Percentiles rank a stretch among this genome's conserved stretches.
phyloP scores from a whole-genome alignment of 2,329 filamentous ascomycete species.

The Cladosporium oxysporum region DNA sequence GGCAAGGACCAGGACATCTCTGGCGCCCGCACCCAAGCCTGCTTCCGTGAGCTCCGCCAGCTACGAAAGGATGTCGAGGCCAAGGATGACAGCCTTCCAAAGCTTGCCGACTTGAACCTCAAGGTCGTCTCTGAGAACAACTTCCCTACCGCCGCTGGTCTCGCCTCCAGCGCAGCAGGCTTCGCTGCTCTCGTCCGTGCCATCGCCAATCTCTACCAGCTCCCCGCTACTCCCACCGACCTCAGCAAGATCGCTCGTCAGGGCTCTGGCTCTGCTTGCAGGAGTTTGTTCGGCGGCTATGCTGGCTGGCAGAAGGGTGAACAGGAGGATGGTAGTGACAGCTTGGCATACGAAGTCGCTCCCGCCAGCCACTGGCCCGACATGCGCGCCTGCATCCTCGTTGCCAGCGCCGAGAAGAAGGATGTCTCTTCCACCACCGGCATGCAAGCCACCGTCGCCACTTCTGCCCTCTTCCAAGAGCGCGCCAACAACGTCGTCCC shows the following conservation, averaged over 20 bases:
- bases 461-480: conserved; percentile 80
- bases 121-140: conserved; percentile 96
- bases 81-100: conserved; percentile 71
- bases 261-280: conserved; percentile 91
- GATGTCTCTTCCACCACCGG: conserved; percentile 88
- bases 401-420: conserved; percentile 93
- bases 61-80: conserved; percentile 76
- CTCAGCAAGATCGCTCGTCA: conserved; percentile 88
- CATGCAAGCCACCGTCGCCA: conserved; percentile 96
- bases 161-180: conserved; percentile 67
- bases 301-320: conserved; percentile 89
- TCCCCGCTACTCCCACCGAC: conserved; percentile 77
- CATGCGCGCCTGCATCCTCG: conserved; percentile 89
- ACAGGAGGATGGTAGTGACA: conserved; percentile 78
- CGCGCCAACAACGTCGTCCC: conserved; percentile 78
- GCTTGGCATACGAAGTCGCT: conserved; percentile 83
- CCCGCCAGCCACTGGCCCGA: conserved; percentile 89
- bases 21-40: conserved; percentile 89
- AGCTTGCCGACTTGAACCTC: conserved; percentile 74
- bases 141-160: conserved; percentile 94
- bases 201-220: conserved; percentile 87
- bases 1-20: conserved; percentile 79
- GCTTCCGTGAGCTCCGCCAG: conserved; percentile 80
- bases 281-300: conserved; percentile 90
- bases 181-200: conserved; percentile 72